These are phyloP conservation scores for Carex cristatella DNA, from an alignment of 176 grass and related monocot genomes.

Conservation along the genomic window DNA sequence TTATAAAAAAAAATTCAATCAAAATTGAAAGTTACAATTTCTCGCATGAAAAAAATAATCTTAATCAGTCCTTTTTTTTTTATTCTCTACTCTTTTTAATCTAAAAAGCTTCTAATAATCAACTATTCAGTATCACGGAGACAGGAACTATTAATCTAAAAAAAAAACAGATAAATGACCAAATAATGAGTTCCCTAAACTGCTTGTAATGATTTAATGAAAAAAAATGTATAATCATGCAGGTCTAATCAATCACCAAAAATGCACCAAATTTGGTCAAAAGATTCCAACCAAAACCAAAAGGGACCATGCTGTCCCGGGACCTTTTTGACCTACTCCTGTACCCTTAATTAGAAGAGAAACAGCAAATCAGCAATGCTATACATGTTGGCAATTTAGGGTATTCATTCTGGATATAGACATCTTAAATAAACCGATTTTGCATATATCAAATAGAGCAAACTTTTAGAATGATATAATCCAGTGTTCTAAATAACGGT, in stretches of 20 bases:
- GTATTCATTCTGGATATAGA: not conserved
- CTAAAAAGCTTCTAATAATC: not conserved
- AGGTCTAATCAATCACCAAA: conserved; percentile 5
- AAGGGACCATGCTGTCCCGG: not conserved
- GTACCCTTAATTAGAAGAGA: not conserved
- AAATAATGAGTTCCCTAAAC: not conserved
- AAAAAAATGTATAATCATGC: not conserved
- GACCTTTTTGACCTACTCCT: not conserved
- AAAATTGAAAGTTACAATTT: no score
- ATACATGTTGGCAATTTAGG: not conserved
- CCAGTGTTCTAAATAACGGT: no score
- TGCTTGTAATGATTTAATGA: not conserved
- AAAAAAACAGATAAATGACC: not conserved
- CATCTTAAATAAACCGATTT: not conserved
- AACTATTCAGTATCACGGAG: not conserved
- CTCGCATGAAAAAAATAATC: not conserved
- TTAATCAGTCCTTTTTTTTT: not conserved
- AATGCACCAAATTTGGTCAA: conserved; percentile 8
- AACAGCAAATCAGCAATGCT: not conserved
- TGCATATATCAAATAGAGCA: not conserved
- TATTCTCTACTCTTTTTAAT: not conserved
- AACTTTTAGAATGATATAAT: not conserved
- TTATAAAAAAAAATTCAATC: no score
- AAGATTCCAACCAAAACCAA: conserved; percentile 15
- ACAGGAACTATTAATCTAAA: not conserved